Conservation (phyloP, 2,329 filamentous ascomycete genomes). For the Phoma herbarum region DNA sequence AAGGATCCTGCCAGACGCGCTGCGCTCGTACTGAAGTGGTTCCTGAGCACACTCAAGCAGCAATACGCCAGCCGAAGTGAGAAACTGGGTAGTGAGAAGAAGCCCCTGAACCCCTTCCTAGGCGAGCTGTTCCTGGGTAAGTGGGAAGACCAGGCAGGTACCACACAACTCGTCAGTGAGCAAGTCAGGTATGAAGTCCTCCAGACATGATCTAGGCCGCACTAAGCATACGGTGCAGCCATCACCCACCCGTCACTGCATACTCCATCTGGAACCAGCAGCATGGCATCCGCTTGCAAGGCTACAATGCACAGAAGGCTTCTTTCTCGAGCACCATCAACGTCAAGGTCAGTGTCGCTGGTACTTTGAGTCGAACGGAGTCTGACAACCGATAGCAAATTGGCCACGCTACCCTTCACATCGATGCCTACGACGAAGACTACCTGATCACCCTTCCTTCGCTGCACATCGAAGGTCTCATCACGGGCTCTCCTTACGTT, state of each 20-base stretch:
- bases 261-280: slow-evolving; percentile 91
- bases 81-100: slow-evolving; percentile 90
- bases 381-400: slow-evolving; percentile 65
- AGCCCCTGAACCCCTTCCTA: slow-evolving; percentile 94
- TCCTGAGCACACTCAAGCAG: slow-evolving; percentile 90
- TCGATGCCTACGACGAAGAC: slow-evolving; percentile 72
- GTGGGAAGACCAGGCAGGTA: slow-evolving; percentile 84
- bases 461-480: slow-evolving; percentile 92
- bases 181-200: slow-evolving; percentile 74
- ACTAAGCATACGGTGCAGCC: slow-evolving; percentile 55
- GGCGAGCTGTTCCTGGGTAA: slow-evolving; percentile 93
- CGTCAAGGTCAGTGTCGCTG: slow-evolving; percentile 66
- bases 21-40: slow-evolving; percentile 93
- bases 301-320: slow-evolving; percentile 96
- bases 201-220: background rate
- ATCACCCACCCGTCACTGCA: slow-evolving; percentile 93
- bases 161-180: slow-evolving; percentile 87
- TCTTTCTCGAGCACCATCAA: slow-evolving; percentile 94
- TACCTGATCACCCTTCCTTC: slow-evolving; percentile 92
- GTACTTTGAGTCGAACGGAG: background rate
- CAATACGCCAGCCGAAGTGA: slow-evolving; percentile 81
- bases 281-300: slow-evolving; percentile 77
- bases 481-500: slow-evolving; percentile 86
- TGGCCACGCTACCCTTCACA: slow-evolving; percentile 83
- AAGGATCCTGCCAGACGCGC: slow-evolving; percentile 82